A percentile compares a stretch with the other conserved stretches of the same genome.
phyloP scores from a whole-genome alignment of 352 stramenopile species.

The Globisporangium emineosum region DNA sequence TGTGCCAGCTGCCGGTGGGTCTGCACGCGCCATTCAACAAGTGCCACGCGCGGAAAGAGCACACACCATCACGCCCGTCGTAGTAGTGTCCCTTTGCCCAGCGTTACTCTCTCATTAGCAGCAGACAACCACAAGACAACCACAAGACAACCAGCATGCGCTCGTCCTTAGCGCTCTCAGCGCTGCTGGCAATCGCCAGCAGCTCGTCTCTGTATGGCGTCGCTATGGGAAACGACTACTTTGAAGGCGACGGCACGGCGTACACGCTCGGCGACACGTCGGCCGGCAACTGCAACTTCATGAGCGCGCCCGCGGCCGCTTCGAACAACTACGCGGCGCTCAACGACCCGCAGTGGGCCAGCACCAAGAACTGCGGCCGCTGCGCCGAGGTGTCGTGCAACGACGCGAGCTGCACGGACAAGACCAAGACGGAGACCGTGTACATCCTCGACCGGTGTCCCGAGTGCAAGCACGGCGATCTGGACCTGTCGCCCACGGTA shows the following conservation, averaged over 20 bases:
- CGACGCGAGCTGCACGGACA: conserved; percentile 47
- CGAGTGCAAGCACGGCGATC: conserved; percentile 63
- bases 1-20: not conserved
- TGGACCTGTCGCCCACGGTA: conserved; percentile 44
- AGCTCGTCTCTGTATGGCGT: not conserved
- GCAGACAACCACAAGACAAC: not conserved
- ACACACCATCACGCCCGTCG: not conserved
- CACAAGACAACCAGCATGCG: not conserved
- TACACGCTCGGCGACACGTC: conserved; percentile 49
- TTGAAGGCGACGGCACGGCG: conserved; percentile 43
- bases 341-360: conserved; percentile 65
- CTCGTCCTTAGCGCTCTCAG: not conserved
- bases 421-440: conserved; percentile 39
- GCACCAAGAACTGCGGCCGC: conserved; percentile 52
- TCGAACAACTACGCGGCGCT: conserved; percentile 62
- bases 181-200: not conserved
- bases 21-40: not conserved
- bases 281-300: conserved; percentile 43
- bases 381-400: conserved; percentile 62
- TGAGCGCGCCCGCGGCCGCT: conserved; percentile 11
- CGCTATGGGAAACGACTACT: conserved; percentile 22
- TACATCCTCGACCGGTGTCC: conserved; percentile 73
- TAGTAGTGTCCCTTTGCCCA: not conserved
- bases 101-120: not conserved
- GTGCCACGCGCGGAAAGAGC: not conserved